Evolutionary conservation across 345 rosid genomes (phyloP).

Genomic region (Eucalyptus brandiana): DNA sequence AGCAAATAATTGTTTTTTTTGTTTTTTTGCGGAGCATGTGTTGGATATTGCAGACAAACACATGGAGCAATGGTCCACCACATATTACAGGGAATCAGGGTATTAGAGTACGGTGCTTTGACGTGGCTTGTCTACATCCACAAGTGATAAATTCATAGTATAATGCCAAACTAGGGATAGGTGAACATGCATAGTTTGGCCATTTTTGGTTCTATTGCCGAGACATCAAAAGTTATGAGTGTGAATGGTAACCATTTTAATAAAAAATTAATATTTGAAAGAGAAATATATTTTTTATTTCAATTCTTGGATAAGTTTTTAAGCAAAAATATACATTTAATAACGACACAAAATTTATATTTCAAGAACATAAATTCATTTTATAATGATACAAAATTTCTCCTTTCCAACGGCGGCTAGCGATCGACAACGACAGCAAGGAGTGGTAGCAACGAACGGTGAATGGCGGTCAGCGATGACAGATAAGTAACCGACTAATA

Average conservation of each 20-base stretch:
- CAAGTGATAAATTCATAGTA: not conserved
- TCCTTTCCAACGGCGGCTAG: rapidly evolving
- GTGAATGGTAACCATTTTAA: rapidly evolving
- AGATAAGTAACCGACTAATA: rapidly evolving
- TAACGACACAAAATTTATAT: rapidly evolving
- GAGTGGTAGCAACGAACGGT: rapidly evolving
- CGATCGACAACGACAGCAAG: rapidly evolving
- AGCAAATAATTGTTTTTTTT: not conserved
- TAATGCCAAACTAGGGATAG: not conserved
- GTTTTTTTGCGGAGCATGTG: not conserved
- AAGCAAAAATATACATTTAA: rapidly evolving
- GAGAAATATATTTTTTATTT: too few species aligned
- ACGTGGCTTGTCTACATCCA: not conserved
- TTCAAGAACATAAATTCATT: rapidly evolving
- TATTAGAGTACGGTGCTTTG: not conserved
- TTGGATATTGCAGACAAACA: not conserved
- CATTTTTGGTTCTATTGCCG: not conserved
- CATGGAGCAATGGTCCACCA: not conserved
- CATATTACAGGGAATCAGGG: not conserved
- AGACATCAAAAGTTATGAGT: rapidly evolving
- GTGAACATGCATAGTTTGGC: not conserved
- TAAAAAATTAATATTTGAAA: rapidly evolving
- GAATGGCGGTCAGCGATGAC: rapidly evolving
- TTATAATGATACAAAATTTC: rapidly evolving
- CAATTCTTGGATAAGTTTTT: rapidly evolving